Evolutionary conservation across 2,329 filamentous ascomycete species (phyloP).

Genomic region (Colletotrichum sp.): DNA sequence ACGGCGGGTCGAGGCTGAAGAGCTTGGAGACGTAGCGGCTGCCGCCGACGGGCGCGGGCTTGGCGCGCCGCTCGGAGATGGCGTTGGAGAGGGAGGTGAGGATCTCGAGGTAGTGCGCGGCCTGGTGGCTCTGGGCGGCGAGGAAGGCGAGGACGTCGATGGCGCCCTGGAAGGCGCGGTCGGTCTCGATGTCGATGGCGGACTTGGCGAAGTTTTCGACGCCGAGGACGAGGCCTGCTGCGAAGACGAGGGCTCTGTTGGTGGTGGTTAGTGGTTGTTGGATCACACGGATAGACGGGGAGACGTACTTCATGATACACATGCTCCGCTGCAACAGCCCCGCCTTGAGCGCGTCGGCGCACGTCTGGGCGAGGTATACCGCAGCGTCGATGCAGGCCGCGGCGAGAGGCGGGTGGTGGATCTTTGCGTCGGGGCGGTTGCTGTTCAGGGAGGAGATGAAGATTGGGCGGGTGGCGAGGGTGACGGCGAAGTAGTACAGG

Average conservation of each 20-base stretch:
- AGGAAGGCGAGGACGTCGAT: slow-evolving; percentile 51
- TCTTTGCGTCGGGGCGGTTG: background rate
- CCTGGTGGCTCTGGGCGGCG: slow-evolving; percentile 46
- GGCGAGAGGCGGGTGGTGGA: slow-evolving; percentile 38
- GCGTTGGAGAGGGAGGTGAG: slow-evolving; percentile 51
- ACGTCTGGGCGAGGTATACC: background rate
- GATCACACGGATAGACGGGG: too few species aligned
- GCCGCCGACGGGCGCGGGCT: slow-evolving; percentile 23
- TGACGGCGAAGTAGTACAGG: background rate
- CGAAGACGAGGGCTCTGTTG: slow-evolving; percentile 54
- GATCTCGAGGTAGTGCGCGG: slow-evolving; percentile 62
- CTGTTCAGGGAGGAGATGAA: background rate
- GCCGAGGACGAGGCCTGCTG: slow-evolving; percentile 61
- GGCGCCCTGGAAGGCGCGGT: slow-evolving; percentile 54
- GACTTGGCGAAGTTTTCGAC: slow-evolving; percentile 59
- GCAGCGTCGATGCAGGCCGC: slow-evolving; percentile 52
- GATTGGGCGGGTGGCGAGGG: background rate
- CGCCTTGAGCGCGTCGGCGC: background rate
- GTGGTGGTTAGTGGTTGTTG: background rate
- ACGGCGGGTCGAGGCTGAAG: slow-evolving; percentile 23
- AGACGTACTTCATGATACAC: background rate
- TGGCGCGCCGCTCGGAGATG: slow-evolving; percentile 42
- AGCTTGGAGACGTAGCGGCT: slow-evolving; percentile 32
- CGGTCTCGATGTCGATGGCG: slow-evolving; percentile 47
- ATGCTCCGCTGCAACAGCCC: background rate